Evolutionary conservation across 2,329 filamentous ascomycete genomes (phyloP).

Genomic region (Fusarium sp.): DNA sequence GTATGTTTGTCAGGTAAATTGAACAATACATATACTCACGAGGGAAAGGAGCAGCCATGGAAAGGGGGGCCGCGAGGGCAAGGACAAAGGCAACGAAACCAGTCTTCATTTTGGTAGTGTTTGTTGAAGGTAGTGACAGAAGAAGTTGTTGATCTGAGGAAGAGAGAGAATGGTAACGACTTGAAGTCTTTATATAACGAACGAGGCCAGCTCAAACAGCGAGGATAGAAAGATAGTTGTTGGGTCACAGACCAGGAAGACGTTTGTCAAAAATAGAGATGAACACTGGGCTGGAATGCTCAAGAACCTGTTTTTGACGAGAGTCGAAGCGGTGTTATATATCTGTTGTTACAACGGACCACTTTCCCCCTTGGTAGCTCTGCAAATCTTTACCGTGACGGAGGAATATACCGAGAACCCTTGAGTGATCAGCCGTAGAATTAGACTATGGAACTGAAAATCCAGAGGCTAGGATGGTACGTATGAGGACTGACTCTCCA

Average conservation of each 20-base stretch:
- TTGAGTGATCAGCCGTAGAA: conserved; percentile 6
- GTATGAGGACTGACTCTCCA: not conserved
- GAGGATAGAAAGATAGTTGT: conserved; percentile 19
- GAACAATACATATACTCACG: conserved; percentile 12
- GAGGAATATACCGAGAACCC: conserved; percentile 15
- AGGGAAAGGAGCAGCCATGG: conserved; percentile 30
- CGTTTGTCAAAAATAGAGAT: conserved; percentile 25
- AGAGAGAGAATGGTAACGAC: conserved; percentile 1
- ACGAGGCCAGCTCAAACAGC: conserved; percentile 31
- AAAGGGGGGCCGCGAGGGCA: conserved; percentile 35
- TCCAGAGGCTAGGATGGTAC: not conserved
- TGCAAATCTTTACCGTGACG: conserved; percentile 26
- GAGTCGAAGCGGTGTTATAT: conserved; percentile 26
- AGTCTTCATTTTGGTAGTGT: conserved; percentile 44
- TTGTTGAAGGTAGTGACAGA: conserved; percentile 7
- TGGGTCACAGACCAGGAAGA: conserved; percentile 36
- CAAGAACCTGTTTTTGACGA: conserved; percentile 17
- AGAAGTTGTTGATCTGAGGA: conserved; percentile 6
- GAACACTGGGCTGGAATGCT: conserved; percentile 5
- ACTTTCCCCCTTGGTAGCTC: conserved; percentile 16
- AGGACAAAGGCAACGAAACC: conserved; percentile 35
- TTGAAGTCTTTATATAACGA: conserved; percentile 25
- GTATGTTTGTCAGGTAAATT: not conserved
- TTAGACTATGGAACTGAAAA: not conserved
- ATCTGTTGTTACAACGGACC: conserved; percentile 5